phyloP scores from a whole-genome alignment of 2,329 filamentous ascomycete species.

The Neopestalotiopsis clavispora region DNA sequence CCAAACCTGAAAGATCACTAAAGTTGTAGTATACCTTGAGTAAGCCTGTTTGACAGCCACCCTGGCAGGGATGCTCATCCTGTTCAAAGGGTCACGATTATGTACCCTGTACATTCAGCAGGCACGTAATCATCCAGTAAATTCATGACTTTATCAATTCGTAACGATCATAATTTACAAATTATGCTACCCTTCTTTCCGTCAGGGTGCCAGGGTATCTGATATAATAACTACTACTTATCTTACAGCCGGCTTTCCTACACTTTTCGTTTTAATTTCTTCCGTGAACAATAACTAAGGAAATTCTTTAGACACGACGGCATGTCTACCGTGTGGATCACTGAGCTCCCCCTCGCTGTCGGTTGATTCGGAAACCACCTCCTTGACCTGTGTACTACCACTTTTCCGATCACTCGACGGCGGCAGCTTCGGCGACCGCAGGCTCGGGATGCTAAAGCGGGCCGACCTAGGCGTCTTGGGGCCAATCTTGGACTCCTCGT shows the following conservation, averaged over 20 bases:
- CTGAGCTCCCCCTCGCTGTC: constrained; percentile 19
- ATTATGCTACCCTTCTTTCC: background rate
- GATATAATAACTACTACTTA: background rate
- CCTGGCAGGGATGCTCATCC: no score
- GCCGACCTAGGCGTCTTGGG: background rate
- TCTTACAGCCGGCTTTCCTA: background rate
- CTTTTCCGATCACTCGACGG: background rate
- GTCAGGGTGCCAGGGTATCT: background rate
- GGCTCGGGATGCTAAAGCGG: background rate
- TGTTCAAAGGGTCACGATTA: no score
- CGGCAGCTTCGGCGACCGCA: background rate
- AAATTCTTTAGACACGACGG: constrained; percentile 5
- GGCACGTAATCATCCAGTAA: background rate
- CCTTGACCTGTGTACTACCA: background rate
- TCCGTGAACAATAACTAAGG: background rate
- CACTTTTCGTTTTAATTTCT: background rate
- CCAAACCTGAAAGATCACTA: no score
- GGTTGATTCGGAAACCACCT: constrained; percentile 16
- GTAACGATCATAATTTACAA: background rate
- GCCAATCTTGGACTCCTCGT: constrained; percentile 7
- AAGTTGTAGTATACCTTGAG: no score
- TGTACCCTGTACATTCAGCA: no score
- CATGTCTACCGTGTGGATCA: background rate
- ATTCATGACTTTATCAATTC: background rate
- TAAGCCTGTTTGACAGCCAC: no score